Evolutionary conservation across 176 grass and related monocot species (phyloP).

Genomic region (Zea luxurians): DNA sequence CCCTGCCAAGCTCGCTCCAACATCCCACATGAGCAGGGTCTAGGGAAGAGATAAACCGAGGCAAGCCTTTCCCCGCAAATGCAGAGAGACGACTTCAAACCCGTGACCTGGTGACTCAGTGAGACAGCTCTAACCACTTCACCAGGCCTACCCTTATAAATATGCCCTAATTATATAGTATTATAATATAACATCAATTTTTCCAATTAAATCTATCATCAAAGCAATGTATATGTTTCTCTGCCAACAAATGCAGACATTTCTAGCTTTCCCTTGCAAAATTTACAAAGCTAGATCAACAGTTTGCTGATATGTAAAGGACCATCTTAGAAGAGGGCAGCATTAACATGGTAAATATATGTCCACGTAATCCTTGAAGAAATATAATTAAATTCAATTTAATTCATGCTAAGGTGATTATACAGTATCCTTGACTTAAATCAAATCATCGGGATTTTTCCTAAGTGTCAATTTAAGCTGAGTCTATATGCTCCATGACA

Average conservation of each 20-base stretch:
- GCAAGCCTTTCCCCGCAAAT: too few species aligned
- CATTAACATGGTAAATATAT: conserved; percentile 1
- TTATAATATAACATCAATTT: background rate
- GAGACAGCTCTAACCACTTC: too few species aligned
- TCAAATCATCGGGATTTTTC: background rate
- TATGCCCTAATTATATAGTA: background rate
- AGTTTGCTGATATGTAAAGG: background rate
- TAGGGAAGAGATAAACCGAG: too few species aligned
- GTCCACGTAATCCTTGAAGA: background rate
- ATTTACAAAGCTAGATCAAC: background rate
- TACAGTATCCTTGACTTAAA: background rate
- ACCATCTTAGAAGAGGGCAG: conserved; percentile 10
- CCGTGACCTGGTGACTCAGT: too few species aligned
- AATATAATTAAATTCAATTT: background rate
- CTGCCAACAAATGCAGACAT: background rate
- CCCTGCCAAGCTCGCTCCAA: too few species aligned
- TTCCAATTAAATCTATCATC: background rate
- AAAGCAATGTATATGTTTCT: background rate
- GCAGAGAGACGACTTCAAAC: too few species aligned
- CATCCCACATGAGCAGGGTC: too few species aligned
- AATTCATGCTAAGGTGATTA: background rate
- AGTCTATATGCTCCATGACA: background rate
- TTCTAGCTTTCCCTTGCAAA: background rate
- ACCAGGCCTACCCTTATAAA: too few species aligned
- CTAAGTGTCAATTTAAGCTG: background rate